These are phyloP conservation scores for Aspergillus tubingensis DNA, from an alignment of 2,329 filamentous ascomycete species.

Conservation along the genomic window DNA sequence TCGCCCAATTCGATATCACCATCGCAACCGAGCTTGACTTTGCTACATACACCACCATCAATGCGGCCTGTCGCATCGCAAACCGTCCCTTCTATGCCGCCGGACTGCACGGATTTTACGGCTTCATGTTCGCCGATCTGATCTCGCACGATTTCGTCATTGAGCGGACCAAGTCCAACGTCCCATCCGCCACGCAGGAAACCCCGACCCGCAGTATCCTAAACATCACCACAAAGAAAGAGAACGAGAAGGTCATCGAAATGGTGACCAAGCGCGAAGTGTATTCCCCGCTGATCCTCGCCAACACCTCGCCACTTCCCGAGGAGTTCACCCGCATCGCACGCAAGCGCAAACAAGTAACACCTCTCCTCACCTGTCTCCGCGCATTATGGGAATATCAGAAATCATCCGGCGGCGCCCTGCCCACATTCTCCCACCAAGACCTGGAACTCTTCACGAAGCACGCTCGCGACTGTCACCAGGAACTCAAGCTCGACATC, in stretches of 20 bases:
- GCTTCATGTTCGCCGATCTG: constrained; percentile 91
- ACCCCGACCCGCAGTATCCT: constrained; percentile 76
- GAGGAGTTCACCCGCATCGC: constrained; percentile 71
- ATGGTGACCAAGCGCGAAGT: constrained; percentile 87
- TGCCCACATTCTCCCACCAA: constrained; percentile 58
- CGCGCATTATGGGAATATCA: constrained; percentile 90
- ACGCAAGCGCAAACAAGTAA: constrained; percentile 71
- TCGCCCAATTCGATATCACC: constrained; percentile 75
- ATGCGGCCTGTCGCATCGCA: constrained; percentile 79
- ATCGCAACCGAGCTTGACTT: constrained; percentile 88
- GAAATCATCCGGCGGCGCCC: constrained; percentile 55
- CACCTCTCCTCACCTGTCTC: constrained; percentile 79
- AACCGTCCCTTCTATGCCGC: constrained; percentile 85
- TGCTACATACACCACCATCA: constrained; percentile 72
- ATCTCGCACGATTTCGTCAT: constrained; percentile 89
- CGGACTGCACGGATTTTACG: constrained; percentile 84
- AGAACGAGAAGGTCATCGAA: constrained; percentile 74
- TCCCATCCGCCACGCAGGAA: constrained; percentile 65
- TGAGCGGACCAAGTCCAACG: constrained; percentile 79
- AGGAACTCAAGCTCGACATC: constrained; percentile 68
- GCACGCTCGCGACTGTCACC: constrained; percentile 75
- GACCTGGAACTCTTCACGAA: constrained; percentile 77
- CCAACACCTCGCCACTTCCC: constrained; percentile 72
- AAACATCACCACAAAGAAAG: constrained; percentile 68
- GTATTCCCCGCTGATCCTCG: constrained; percentile 86